Base-by-base conservation (phyloP, 2,329 filamentous ascomycete genomes). In the Ascosphaera aggregata region DNA sequence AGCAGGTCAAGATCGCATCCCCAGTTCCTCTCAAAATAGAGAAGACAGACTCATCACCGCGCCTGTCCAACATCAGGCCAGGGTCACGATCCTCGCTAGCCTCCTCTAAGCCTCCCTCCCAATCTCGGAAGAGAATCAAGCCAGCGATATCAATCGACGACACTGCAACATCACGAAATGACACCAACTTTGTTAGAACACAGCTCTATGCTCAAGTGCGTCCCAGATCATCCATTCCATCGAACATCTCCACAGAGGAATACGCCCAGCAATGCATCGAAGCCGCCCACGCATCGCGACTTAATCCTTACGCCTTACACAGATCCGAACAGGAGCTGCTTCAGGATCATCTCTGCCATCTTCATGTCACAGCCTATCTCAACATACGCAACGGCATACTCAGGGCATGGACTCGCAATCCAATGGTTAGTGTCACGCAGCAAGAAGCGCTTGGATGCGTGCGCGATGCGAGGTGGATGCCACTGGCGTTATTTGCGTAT, bases 331-430 rank as follows among this genome's bases (percentile, higher is more conserved):
- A 94, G 52, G 63, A 68, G 42, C 65, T 93, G 43, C 61, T 98
- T 32, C 72, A 80, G 44, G 67, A 80, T 44, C 76, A 91, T 49
- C 73, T 98, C 47, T 92, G 78, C 51, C 76, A 81, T 49, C 67
- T 76, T 22, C 89, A 98, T 57, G 82, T 94, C 46, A 94, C 86
- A 2, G 80, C 82, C 9, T 98, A 98, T 58, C 64, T 98, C 40
- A 95, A 95, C 54, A 89, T 98, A 44, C 72, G 89, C 48, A 98
- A 98, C 55, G 80, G 82, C 13, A 93, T 98, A 42, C 62, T 98
- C 39, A 71, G 89, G 40, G 60, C 95, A 32, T 98, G 89, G 89
- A 69, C 80, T 27, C 71, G 76, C 47, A 92, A 91, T 51, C 82
- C 89, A 5, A 72, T 85, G 52, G 71, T 84, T 34, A 73, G 73